Base-by-base conservation (phyloP, 1,284 basidiomycete species). In the Microbotryum violaceum region DNA sequence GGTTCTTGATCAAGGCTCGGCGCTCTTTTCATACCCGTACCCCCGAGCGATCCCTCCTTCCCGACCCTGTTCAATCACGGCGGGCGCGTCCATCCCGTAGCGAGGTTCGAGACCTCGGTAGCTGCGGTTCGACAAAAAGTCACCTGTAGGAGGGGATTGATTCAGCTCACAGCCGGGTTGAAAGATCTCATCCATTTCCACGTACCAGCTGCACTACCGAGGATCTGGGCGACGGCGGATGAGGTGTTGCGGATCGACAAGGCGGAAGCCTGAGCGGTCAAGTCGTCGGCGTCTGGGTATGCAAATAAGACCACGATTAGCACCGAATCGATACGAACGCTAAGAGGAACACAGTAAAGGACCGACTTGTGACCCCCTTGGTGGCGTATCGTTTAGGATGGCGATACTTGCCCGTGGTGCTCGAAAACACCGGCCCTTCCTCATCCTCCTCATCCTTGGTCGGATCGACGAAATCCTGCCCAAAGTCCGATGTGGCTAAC, bases 31-130 rank as follows among this genome's bases (percentile, higher is more conserved):
- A 23, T 73, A 79, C 18, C 80, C 78, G 74, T 98, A 97, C 6
- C 88, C 89, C 66, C 86, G 82, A 37, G 94, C 92, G 55, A 96
- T 88, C 5, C 94, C 94, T 67, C 88, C 61, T 90, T 79, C 1
- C 91, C 94, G 21, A 4, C 64, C 67, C 52, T 94, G 86, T 76
- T 97, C 90, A 58, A 98, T 77, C 52, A 85, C 72, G 63, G 87
- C 83, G 0, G 93, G 91, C 10, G 81, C 82, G 71, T 94, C 89
- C 74, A 88, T 78, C 0, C 91, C 92, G 18, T 87, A 72, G 12
- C 88, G 81, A 31, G 83, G 79, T 67, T 97, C 93, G 14, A 98
- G 78, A 0, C 94, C 96, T 59, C 82, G 83, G 78, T 88, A 98
- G 0, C 82, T 83, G 31, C 92, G 80, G 27, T 77, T 76, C 52